Conservation (phyloP, 1,284 basidiomycete species). For the Phylloboletellus chloephorus region DNA sequence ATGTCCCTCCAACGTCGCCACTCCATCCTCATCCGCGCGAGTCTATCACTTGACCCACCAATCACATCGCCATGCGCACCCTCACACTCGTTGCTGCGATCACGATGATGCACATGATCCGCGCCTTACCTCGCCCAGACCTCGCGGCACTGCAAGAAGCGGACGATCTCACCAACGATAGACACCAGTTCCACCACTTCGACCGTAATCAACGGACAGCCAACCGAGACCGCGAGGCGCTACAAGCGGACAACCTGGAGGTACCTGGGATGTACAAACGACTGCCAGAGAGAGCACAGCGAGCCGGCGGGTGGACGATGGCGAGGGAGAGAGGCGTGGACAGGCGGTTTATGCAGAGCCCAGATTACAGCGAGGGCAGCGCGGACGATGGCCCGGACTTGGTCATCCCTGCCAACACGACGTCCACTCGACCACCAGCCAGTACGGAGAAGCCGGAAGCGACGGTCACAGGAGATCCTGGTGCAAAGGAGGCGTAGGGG, state of each 20-base stretch:
- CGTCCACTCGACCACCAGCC: slow-evolving; percentile 10
- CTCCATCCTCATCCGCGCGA: slow-evolving; percentile 1
- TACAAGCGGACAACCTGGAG: slow-evolving; percentile 1
- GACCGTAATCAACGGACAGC: slow-evolving; percentile 30
- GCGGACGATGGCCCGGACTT: slow-evolving; percentile 6
- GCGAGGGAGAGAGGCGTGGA: slow-evolving; percentile 1
- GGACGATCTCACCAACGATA: slow-evolving; percentile 21
- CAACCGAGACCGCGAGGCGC: slow-evolving; percentile 11
- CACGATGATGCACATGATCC: slow-evolving; percentile 17
- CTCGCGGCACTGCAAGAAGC: slow-evolving; percentile 17
- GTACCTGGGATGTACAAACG: slow-evolving; percentile 1
- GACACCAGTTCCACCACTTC: slow-evolving; percentile 28
- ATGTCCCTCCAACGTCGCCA: slow-evolving; percentile 1
- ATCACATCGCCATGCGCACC: slow-evolving; percentile 25
- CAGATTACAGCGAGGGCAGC: slow-evolving; percentile 27
- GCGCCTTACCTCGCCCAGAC: slow-evolving; percentile 24
- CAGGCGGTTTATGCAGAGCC: slow-evolving; percentile 22
- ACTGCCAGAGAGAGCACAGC: not conserved
- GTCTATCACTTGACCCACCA: slow-evolving; percentile 10
- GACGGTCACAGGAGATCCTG: slow-evolving; percentile 7
- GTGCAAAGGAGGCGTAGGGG: slow-evolving; percentile 2
- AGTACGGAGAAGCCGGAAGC: slow-evolving; percentile 5
- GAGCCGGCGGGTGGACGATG: not conserved
- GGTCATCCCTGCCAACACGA: slow-evolving; percentile 11
- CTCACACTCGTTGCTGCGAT: slow-evolving; percentile 25